Evolutionary conservation across 768 basidiomycete genomes (phyloP), one percentile per base, ranked within the genome.

Genomic region (Phlebiopsis flavidoalba): DNA sequence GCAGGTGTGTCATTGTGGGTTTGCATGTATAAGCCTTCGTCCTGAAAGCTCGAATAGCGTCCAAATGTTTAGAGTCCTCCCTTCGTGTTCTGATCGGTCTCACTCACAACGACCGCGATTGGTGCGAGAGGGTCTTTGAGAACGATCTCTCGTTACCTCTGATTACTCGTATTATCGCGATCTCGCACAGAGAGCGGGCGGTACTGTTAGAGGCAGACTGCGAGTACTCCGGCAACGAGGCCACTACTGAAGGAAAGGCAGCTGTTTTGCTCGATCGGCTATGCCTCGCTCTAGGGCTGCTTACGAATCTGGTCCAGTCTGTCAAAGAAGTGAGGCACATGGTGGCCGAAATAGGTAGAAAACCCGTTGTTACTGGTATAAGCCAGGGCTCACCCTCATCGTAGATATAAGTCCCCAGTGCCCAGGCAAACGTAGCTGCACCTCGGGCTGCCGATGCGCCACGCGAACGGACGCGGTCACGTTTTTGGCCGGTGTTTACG

Each of bases 301-400:
- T 93, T 45, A 90, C 89, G 56, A 93, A 92, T 70, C 74, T 93
- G 47, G 83, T 90, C 0, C 88, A 91, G 66, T 75, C 75, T 5
- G 74, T 79, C n/a, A 76, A 79, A 0, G 75, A 72, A n/a, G 78
- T 80, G 10, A 83, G 82, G 48, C 70, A 77, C 40, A 65, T 75
- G 2, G 69, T 84, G 8, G 77, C 80, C 46, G 74, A 77, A 12
- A 80, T 76, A 43, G 73, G 89, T 89, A 68, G 63, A 85, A 71
- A 1, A 50, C 37, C n/a, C n/a, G 37, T 43, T 22, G 11, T 26
- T 2, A 43, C 40, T 43, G 12, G 17, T 12, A 3, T 43, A 17
- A 12, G 17, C 17, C 3, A 8, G 11, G 11, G 10, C 17, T 43
- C 2, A 43, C 8, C 3, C 51, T 7, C 21, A 24, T 36, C 11